Evolutionary conservation across 148 eudicot species (phyloP).

Genomic region (Mesembryanthemum crystallinum): DNA sequence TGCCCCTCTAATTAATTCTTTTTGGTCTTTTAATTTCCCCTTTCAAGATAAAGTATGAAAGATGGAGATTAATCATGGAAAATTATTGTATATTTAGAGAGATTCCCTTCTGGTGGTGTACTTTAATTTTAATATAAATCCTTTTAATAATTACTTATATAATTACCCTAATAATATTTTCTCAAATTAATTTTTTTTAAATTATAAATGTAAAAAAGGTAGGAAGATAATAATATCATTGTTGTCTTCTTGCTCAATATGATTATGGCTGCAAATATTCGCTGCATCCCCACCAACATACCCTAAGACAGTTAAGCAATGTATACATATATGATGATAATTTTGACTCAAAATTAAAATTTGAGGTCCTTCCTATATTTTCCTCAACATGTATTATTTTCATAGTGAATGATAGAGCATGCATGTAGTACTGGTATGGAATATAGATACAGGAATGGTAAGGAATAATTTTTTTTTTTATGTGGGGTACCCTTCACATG

Average conservation of each 20-base stretch:
- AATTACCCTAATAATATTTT: no score
- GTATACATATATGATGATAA: constrained; percentile 22
- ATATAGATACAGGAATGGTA: constrained; percentile 16
- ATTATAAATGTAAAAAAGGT: neutral
- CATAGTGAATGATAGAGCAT: constrained; percentile 28
- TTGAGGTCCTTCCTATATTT: constrained; percentile 13
- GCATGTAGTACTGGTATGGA: constrained; percentile 12
- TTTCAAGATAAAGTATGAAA: neutral
- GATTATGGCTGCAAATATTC: constrained; percentile 33
- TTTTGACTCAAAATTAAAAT: constrained; percentile 23
- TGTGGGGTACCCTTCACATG: constrained; percentile 38
- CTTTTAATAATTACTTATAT: no score
- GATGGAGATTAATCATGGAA: neutral
- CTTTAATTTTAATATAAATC: no score
- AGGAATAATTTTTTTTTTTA: constrained; percentile 30
- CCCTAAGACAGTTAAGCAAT: constrained; percentile 16
- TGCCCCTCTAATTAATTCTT: neutral
- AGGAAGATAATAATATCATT: neutral
- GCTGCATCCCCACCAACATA: constrained; percentile 26
- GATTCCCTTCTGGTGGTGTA: constrained; percentile 3
- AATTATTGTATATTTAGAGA: neutral
- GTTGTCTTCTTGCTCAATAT: constrained; percentile 24
- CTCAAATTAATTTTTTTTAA: no score
- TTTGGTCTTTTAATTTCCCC: neutral
- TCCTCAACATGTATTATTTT: constrained; percentile 21